Evolutionary conservation across 2,329 filamentous ascomycete genomes (phyloP).

Genomic region (Cladosporium sp.): DNA sequence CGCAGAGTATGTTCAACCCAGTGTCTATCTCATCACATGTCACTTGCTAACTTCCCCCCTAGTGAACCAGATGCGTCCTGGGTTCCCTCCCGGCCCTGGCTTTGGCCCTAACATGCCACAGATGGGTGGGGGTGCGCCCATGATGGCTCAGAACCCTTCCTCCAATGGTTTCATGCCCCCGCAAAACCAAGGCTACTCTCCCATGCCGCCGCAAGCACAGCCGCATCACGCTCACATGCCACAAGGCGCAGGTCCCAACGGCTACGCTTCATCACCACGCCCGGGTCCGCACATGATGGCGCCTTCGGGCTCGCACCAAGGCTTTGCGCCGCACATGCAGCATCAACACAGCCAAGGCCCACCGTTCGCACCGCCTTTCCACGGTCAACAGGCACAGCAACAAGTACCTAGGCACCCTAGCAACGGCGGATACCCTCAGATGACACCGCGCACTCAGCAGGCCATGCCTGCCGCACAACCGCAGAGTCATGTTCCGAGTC

Average conservation of each 20-base stretch:
- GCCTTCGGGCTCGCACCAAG: conserved; percentile 89
- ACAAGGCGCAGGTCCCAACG: conserved; percentile 44
- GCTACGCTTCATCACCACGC: conserved; percentile 78
- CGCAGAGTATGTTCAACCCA: conserved; percentile 50
- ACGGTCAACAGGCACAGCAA: conserved; percentile 23
- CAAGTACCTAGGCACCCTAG: conserved; percentile 20
- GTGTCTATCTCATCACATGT: background rate
- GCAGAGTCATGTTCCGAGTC: conserved; percentile 5
- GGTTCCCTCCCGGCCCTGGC: conserved; percentile 18
- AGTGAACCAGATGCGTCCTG: conserved; percentile 34
- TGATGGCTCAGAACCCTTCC: conserved; percentile 47
- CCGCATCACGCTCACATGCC: conserved; percentile 48
- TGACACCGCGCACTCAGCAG: conserved; percentile 13
- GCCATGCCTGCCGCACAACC: conserved; percentile 3
- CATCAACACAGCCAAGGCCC: conserved; percentile 14
- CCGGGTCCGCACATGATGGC: conserved; percentile 89
- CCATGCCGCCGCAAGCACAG: conserved; percentile 62
- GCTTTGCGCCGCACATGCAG: conserved; percentile 45
- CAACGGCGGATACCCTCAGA: conserved; percentile 9
- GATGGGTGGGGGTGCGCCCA: conserved; percentile 10
- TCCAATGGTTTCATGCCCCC: conserved; percentile 56
- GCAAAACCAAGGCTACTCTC: conserved; percentile 49
- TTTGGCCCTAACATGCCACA: conserved; percentile 56
- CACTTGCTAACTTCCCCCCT: background rate
- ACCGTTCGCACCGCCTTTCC: conserved; percentile 16